Base-by-base conservation (phyloP, 192 early-diverging fungal genomes). In the Kappamyces sp. region DNA sequence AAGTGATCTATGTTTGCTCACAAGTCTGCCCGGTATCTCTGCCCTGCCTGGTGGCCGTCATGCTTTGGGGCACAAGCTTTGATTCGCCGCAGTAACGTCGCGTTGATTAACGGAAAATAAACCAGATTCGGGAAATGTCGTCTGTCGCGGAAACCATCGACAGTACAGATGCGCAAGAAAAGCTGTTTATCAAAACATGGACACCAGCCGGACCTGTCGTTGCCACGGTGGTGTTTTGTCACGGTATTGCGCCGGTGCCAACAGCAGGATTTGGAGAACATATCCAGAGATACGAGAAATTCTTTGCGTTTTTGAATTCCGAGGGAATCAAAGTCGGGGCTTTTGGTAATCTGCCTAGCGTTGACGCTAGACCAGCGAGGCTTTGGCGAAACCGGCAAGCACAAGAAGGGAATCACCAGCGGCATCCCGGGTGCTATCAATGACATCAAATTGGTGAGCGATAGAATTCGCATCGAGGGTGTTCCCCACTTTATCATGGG, bases 401-500 rank as follows among this genome's bases (percentile, higher is more conserved):
- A 69, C 5, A 9, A 1, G 13, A 59, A 79, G 77, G 49, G 70
- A 66, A 13, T 55, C 73, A 31, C 65, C 76, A 77, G 78, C 42
- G 58, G 32, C 8, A 2, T 67, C 32, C 49, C 55, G 12, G 31
- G 72, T 37, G 72, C 73, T 31, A 61, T 63, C 47, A 60, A 69
- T 0, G 84, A 86, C 58, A 68, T 83, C 10, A 46, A 60, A 1
- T 54, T 55, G n/a, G 60, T 83, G 39, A 66, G 66, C 31, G 41
- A 67, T 13, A 57, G 63, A n/a, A 33, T 75, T 9, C 55, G 64
- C 36, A 13, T 62, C 2, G 67, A 72, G 2, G 74, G 64, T 5
- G 55, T 73, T 37, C 74, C 77, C n/a, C 74, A 79, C 40, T 83
- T 83, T 59, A 40, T 79, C 41, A 68, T 74, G 36, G 84, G 84